Evolutionary conservation across 495 filamentous ascomycete genomes (phyloP).

Genomic region (Extremus antarcticus): DNA sequence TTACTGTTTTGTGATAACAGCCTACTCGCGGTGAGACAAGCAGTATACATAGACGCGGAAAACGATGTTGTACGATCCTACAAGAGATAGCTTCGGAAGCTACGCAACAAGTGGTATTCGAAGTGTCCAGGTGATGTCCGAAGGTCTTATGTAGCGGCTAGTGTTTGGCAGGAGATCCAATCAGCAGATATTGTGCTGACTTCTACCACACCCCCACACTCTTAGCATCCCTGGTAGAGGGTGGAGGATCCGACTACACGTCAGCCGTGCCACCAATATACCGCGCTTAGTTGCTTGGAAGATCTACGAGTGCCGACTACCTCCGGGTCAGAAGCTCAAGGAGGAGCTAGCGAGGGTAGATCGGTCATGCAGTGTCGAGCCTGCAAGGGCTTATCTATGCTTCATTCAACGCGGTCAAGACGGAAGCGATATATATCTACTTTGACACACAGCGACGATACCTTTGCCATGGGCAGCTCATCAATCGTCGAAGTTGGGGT

Average conservation of each 20-base stretch:
- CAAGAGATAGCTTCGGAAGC: too few relatives aligned
- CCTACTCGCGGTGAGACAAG: not conserved
- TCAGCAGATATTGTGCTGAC: not conserved
- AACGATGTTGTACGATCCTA: not conserved
- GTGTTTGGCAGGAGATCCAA: not conserved
- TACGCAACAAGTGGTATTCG: too few relatives aligned
- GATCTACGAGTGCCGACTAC: not conserved
- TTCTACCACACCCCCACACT: not conserved
- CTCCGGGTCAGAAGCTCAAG: too few relatives aligned
- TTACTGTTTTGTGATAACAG: too few relatives aligned
- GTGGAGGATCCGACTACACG: not conserved
- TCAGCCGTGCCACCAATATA: not conserved
- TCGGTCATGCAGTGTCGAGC: too few relatives aligned
- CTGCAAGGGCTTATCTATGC: too few relatives aligned
- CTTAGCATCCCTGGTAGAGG: not conserved
- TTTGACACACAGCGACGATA: too few relatives aligned
- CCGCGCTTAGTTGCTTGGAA: not conserved
- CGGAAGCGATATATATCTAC: too few relatives aligned
- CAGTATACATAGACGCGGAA: not conserved
- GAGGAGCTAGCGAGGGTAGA: too few relatives aligned
- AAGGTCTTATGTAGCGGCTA: not conserved
- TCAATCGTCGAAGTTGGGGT: too few relatives aligned
- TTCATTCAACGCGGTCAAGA: too few relatives aligned
- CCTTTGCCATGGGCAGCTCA: too few relatives aligned
- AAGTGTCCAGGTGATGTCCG: not conserved